Evolutionary conservation across 768 basidiomycete species (phyloP).

Genomic region (Punctularia strigosozonata): DNA sequence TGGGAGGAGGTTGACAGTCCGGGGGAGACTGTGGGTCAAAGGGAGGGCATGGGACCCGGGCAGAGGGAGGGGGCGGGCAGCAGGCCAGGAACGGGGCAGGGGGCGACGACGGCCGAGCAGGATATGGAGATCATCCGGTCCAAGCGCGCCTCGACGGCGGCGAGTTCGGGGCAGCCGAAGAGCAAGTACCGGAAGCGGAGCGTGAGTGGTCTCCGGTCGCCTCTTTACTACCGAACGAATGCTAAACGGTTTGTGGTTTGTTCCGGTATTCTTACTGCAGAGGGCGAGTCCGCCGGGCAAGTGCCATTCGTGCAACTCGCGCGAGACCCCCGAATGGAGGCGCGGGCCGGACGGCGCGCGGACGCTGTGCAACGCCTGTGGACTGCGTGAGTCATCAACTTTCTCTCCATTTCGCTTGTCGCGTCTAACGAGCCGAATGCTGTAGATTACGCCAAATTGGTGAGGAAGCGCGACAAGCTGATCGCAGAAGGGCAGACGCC

Average conservation of each 20-base stretch:
- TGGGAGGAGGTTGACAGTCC: conserved; percentile 56
- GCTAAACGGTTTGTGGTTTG: conserved; percentile 2
- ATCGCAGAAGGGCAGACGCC: conserved; percentile 38
- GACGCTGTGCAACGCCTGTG: conserved; percentile 79
- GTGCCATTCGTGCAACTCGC: conserved; percentile 80
- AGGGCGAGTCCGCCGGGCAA: conserved; percentile 79
- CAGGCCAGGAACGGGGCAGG: conserved; percentile 16
- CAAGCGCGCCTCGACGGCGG: conserved; percentile 52
- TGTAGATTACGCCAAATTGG: conserved; percentile 72
- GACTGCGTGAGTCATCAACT: conserved; percentile 49
- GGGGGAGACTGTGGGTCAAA: conserved; percentile 30
- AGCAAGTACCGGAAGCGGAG: conserved; percentile 80
- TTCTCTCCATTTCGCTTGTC: conserved; percentile 2
- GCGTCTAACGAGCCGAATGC: not conserved
- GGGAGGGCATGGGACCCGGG: no score
- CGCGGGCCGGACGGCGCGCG: conserved; percentile 77
- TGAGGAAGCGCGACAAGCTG: conserved; percentile 67
- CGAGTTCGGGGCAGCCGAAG: conserved; percentile 41
- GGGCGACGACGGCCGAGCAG: conserved; percentile 59
- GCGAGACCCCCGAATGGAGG: conserved; percentile 84
- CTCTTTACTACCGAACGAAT: conserved; percentile 13
- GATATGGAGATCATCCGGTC: conserved; percentile 80
- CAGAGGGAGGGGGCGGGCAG: not conserved
- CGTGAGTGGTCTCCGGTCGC: conserved; percentile 34
- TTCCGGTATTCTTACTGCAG: conserved; percentile 41